These are phyloP conservation scores for Starmerella bombicola DNA, from an alignment of 805 yeast genomes.

Conservation along the genomic window DNA sequence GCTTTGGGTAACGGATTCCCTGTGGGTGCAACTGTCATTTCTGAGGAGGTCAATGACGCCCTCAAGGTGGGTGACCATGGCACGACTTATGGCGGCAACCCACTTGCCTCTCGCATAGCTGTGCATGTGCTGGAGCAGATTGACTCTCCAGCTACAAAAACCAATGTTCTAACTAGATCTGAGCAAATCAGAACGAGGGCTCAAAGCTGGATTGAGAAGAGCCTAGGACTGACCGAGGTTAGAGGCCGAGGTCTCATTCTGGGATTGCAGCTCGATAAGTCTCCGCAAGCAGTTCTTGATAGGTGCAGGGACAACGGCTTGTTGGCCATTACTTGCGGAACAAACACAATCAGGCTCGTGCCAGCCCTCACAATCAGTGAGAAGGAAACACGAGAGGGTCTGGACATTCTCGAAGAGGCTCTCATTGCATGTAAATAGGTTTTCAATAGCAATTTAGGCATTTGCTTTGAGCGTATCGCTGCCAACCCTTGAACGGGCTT, in stretches of 20 bases:
- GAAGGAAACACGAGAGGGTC: conserved; percentile 55
- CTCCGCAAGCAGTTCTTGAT: conserved; percentile 49
- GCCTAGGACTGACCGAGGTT: conserved; percentile 48
- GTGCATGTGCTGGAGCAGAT: conserved; percentile 60
- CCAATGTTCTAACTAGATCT: conserved; percentile 49
- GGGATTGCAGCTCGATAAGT: conserved; percentile 63
- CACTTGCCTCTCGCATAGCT: conserved; percentile 76
- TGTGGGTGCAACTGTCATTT: conserved; percentile 82
- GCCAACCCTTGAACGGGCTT: too few relatives aligned
- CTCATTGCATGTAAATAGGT: neutral
- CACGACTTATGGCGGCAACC: conserved; percentile 96
- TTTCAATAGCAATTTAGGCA: too few relatives aligned
- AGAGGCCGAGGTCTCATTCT: conserved; percentile 84
- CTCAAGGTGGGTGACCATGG: conserved; percentile 93
- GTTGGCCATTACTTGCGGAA: conserved; percentile 81
- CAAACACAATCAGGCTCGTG: conserved; percentile 76
- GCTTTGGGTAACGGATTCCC: conserved; percentile 97
- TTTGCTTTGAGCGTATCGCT: too few relatives aligned
- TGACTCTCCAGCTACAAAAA: conserved; percentile 47
- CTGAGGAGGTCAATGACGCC: conserved; percentile 59
- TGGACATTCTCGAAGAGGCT: conserved; percentile 52
- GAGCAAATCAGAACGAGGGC: conserved; percentile 40
- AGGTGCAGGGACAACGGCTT: conserved; percentile 70
- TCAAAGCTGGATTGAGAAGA: conserved; percentile 32
- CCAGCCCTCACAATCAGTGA: conserved; percentile 82